A percentile compares a stretch with the other conserved stretches of the same genome.
Conservation (phyloP, 2,329 filamentous ascomycete species). For the Botrytis squamosa region DNA sequence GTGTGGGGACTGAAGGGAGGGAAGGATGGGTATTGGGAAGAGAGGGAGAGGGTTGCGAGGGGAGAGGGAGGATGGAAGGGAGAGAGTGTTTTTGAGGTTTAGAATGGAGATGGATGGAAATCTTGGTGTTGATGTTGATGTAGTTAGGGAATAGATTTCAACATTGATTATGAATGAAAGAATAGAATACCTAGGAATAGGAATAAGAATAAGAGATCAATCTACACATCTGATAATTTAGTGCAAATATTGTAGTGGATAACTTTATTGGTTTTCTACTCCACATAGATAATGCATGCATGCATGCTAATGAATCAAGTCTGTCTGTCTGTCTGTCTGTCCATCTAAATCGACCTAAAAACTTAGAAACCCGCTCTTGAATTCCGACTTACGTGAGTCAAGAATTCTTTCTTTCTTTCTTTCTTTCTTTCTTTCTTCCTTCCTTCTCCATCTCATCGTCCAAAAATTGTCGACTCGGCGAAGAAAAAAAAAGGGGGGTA, state of each 20-base stretch:
- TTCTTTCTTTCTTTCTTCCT: too few species aligned
- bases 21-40: slow-evolving; percentile 93
- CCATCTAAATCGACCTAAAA: not conserved
- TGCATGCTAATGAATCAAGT: not conserved
- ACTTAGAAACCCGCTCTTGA: not conserved
- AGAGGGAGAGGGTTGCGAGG: slow-evolving; percentile 53
- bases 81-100: slow-evolving; percentile 48
- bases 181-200: too few species aligned
- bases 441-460: not conserved
- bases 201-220: too few species aligned
- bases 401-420: not conserved
- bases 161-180: too few species aligned
- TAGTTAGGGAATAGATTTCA: not conserved
- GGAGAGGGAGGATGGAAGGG: slow-evolving; percentile 59
- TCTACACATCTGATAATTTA: too few species aligned
- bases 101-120: not conserved
- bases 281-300: not conserved
- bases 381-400: not conserved
- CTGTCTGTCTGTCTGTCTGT: not conserved
- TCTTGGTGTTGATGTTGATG: too few species aligned
- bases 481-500: not conserved
- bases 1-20: slow-evolving; percentile 75
- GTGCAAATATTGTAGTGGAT: too few species aligned
- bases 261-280: too few species aligned
- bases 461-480: not conserved